phyloP scores from a whole-genome alignment of 129 eudicot genomes.

The Apium graveolens region DNA sequence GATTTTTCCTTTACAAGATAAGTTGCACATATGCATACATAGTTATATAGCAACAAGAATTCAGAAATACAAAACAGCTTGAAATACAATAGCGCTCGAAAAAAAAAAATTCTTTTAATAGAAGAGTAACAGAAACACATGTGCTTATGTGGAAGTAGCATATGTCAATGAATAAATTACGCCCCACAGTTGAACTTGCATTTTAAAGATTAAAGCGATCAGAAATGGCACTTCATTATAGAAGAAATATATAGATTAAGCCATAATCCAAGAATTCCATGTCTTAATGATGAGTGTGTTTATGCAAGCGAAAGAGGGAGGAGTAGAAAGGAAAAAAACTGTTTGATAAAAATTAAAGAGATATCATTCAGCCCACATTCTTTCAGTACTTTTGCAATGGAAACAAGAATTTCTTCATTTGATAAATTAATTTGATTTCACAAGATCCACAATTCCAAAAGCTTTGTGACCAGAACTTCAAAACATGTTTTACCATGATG shows the following conservation, averaged over 20 bases:
- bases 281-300: too few species aligned
- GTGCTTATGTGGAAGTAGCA: not conserved
- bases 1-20: not conserved
- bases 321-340: not conserved
- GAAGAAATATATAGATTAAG: not conserved
- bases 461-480: not conserved
- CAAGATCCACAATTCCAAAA: not conserved
- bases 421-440: not conserved
- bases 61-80: not conserved
- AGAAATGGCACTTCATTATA: not conserved
- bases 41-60: not conserved
- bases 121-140: not conserved
- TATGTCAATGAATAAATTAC: not conserved
- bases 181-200: not conserved
- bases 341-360: slow-evolving; percentile 1
- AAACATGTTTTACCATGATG: not conserved
- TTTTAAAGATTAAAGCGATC: not conserved
- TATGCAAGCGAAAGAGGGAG: too few species aligned
- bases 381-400: not conserved
- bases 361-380: not conserved
- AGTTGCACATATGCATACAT: not conserved
- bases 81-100: too few species aligned
- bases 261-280: too few species aligned
- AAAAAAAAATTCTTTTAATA: too few species aligned
- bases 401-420: not conserved